These are phyloP conservation scores for Tribonema minus DNA, from an alignment of 108 stramenopile species.

Conservation along the genomic window DNA sequence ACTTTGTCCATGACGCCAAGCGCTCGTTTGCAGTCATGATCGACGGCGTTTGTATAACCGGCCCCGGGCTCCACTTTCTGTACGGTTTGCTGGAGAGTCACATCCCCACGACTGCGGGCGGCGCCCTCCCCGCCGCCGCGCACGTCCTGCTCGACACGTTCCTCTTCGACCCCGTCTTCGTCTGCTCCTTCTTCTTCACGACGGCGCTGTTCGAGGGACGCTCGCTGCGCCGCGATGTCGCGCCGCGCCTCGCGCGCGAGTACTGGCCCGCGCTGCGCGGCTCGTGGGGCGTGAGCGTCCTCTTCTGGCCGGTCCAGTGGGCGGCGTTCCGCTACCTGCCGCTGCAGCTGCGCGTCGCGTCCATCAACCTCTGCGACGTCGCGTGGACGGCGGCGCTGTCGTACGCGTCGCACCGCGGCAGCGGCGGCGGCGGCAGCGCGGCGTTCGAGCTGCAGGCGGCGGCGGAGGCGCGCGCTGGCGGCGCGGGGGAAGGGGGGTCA, in stretches of 20 bases:
- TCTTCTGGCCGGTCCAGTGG: background rate
- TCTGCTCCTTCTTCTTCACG: background rate
- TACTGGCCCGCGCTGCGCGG: background rate
- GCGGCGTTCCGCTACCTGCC: conserved; percentile 1
- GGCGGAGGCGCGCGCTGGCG: background rate
- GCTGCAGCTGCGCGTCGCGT: background rate
- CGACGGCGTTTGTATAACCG: background rate
- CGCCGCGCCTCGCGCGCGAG: conserved; percentile 1
- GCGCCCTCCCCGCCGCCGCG: background rate
- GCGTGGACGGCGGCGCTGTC: conserved; percentile 1
- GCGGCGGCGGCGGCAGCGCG: background rate
- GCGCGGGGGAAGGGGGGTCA: too few species aligned
- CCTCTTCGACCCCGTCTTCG: conserved; percentile 3
- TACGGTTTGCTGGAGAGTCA: background rate
- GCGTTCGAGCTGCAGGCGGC: too few species aligned
- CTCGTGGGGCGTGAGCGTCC: background rate
- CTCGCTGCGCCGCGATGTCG: background rate
- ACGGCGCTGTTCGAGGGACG: background rate
- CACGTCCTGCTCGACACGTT: background rate
- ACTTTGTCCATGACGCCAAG: too few species aligned
- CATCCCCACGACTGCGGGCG: background rate
- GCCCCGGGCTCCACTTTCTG: background rate
- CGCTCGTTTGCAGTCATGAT: background rate
- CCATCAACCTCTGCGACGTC: background rate
- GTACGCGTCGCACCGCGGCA: background rate